These are phyloP conservation scores for Yarrowia deformans DNA, from an alignment of 805 yeast species.

Conservation along the genomic window DNA sequence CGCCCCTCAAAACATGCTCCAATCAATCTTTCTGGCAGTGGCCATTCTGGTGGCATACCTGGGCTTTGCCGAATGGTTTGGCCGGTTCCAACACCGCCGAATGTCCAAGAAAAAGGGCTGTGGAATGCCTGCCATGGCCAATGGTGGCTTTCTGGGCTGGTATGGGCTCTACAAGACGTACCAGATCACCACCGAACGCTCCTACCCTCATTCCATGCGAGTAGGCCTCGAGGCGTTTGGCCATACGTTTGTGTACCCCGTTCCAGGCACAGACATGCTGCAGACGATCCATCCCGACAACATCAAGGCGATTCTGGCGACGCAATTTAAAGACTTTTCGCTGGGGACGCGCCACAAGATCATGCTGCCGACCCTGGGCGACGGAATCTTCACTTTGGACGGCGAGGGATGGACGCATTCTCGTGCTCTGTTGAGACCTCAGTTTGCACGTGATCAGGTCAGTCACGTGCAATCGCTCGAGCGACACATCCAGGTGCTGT, in stretches of 20 bases:
- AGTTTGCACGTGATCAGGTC: constrained; percentile 50
- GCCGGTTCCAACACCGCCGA: constrained; percentile 15
- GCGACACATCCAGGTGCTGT: constrained; percentile 45
- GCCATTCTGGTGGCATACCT: constrained; percentile 7
- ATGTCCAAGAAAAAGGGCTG: constrained; percentile 16
- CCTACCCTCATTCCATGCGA: constrained; percentile 15
- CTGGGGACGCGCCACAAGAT: constrained; percentile 47
- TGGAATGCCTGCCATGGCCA: constrained; percentile 17
- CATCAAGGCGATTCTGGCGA: constrained; percentile 49
- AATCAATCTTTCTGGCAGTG: neutral
- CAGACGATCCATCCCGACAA: constrained; percentile 50
- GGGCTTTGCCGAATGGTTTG: constrained; percentile 28
- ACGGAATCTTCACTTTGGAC: constrained; percentile 51
- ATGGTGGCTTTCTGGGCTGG: constrained; percentile 21
- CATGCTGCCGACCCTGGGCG: constrained; percentile 49
- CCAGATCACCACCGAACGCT: constrained; percentile 8
- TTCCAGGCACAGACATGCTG: constrained; percentile 27
- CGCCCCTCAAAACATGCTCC: neutral
- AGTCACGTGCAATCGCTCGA: constrained; percentile 46
- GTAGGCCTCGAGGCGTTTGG: constrained; percentile 15
- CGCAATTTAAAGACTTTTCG: constrained; percentile 48
- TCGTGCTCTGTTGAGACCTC: constrained; percentile 51
- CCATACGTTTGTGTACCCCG: constrained; percentile 30
- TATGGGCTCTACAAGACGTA: constrained; percentile 27
- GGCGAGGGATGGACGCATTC: constrained; percentile 52